Conservation (phyloP, 2,329 filamentous ascomycete genomes). For the Claviceps digitariae region DNA sequence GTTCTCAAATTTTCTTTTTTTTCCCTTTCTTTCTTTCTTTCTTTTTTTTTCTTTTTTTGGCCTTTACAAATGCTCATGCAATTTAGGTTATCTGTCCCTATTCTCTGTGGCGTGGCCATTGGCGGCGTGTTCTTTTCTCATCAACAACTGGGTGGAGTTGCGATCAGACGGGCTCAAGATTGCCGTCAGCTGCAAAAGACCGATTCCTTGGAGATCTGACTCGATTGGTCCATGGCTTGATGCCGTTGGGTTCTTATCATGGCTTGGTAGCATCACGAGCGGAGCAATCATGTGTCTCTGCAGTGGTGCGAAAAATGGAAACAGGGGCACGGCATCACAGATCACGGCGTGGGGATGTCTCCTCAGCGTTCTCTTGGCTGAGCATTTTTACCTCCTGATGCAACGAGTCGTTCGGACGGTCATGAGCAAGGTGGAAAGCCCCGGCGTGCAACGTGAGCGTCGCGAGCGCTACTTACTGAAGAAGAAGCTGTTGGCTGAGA, state of each 20-base stretch:
- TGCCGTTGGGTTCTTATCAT: slow-evolving; percentile 76
- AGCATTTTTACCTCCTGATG: slow-evolving; percentile 77
- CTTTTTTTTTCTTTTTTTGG: neutral
- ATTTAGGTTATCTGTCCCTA: slow-evolving; percentile 66
- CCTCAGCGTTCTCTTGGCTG: slow-evolving; percentile 68
- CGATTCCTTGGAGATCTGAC: slow-evolving; percentile 79
- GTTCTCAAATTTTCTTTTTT: neutral
- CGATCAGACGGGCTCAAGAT: slow-evolving; percentile 93
- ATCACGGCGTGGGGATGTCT: slow-evolving; percentile 73
- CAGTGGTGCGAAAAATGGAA: slow-evolving; percentile 51
- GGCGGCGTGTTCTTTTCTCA: slow-evolving; percentile 74
- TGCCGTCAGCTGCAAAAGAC: slow-evolving; percentile 74
- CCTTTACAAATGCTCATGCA: slow-evolving; percentile 18
- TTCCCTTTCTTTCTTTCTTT: neutral
- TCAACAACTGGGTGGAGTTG: slow-evolving; percentile 95
- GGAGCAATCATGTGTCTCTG: slow-evolving; percentile 86
- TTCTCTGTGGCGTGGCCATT: slow-evolving; percentile 94
- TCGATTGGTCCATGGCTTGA: slow-evolving; percentile 90
- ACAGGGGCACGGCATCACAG: slow-evolving; percentile 50
- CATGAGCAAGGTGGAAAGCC: slow-evolving; percentile 70
- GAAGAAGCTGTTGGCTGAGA: slow-evolving; percentile 66
- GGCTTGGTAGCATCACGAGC: slow-evolving; percentile 81
- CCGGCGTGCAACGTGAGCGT: slow-evolving; percentile 73
- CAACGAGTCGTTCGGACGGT: slow-evolving; percentile 59
- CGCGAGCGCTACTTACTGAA: slow-evolving; percentile 69